A percentile compares a stretch with the other conserved stretches of the same genome.
Conservation (phyloP, 2,329 filamentous ascomycete species). For the Ophiostoma sp. region DNA sequence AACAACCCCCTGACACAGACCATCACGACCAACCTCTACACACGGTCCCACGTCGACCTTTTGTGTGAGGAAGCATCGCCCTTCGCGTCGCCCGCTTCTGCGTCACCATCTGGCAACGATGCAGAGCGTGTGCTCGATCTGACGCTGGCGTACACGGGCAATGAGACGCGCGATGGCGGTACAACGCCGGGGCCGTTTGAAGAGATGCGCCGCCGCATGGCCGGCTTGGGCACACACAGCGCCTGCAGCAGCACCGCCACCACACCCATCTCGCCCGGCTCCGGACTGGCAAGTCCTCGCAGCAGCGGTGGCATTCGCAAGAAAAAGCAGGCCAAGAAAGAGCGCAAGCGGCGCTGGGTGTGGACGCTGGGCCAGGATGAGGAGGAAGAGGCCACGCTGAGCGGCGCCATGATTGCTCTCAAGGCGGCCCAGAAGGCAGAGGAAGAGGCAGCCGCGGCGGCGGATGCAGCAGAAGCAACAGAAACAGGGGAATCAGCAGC, state of each 20-base stretch:
- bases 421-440: constrained; percentile 27
- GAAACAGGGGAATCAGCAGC: neutral
- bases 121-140: constrained; percentile 44
- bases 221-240: constrained; percentile 40
- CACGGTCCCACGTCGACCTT: constrained; percentile 58
- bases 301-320: constrained; percentile 46
- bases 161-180: constrained; percentile 55
- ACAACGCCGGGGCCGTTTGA: constrained; percentile 59
- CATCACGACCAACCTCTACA: constrained; percentile 58
- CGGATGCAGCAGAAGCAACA: neutral
- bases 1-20: constrained; percentile 58
- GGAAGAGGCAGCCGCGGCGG: neutral
- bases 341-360: constrained; percentile 60
- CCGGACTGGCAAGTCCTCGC: constrained; percentile 35
- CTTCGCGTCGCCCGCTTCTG: constrained; percentile 30
- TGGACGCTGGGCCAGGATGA: constrained; percentile 59
- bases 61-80: constrained; percentile 52
- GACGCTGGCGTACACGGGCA: constrained; percentile 47
- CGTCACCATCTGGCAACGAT: constrained; percentile 31
- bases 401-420: constrained; percentile 28
- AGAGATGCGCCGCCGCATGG: constrained; percentile 56
- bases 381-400: constrained; percentile 40
- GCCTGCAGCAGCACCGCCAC: constrained; percentile 34
- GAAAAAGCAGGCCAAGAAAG: constrained; percentile 49
- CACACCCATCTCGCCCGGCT: constrained; percentile 16